Conservation (phyloP, 495 filamentous ascomycete species). For the Podospora appendiculata region DNA sequence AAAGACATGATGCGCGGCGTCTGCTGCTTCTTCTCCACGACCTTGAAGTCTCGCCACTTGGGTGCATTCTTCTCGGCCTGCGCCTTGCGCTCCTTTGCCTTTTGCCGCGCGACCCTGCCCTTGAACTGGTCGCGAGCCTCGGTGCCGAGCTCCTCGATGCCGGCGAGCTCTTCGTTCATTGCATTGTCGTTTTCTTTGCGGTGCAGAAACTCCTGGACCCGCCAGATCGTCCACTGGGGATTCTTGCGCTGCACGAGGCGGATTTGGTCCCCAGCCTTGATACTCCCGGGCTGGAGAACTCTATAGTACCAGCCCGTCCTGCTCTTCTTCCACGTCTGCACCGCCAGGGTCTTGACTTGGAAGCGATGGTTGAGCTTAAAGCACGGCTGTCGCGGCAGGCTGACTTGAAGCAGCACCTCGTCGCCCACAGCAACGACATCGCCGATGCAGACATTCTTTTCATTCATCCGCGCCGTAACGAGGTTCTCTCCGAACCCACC, state of each 20-base stretch:
- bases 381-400: conserved; percentile 45
- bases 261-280: conserved; percentile 40
- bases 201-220: conserved; percentile 49
- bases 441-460: conserved; percentile 51
- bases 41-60: conserved; percentile 35
- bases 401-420: conserved; percentile 20
- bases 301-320: conserved; percentile 52
- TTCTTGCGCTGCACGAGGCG: conserved; percentile 32
- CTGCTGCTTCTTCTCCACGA: conserved; percentile 35
- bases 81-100: conserved; percentile 21
- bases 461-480: conserved; percentile 40
- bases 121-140: conserved; percentile 36
- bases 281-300: conserved; percentile 37
- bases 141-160: conserved; percentile 38
- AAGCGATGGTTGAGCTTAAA: conserved; percentile 53
- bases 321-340: conserved; percentile 39
- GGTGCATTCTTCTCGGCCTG: conserved; percentile 7
- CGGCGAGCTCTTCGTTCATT: conserved; percentile 37
- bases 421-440: conserved; percentile 37
- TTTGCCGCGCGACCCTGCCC: conserved; percentile 26
- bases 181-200: conserved; percentile 32
- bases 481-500: conserved; percentile 56
- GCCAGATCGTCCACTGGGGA: conserved; percentile 48
- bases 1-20: conserved; percentile 35
- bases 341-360: conserved; percentile 44